Percentiles rank a stretch among this genome's conserved stretches.
phyloP scores from a whole-genome alignment of 2,329 filamentous ascomycete species.

The Chaetomium strumarium region DNA sequence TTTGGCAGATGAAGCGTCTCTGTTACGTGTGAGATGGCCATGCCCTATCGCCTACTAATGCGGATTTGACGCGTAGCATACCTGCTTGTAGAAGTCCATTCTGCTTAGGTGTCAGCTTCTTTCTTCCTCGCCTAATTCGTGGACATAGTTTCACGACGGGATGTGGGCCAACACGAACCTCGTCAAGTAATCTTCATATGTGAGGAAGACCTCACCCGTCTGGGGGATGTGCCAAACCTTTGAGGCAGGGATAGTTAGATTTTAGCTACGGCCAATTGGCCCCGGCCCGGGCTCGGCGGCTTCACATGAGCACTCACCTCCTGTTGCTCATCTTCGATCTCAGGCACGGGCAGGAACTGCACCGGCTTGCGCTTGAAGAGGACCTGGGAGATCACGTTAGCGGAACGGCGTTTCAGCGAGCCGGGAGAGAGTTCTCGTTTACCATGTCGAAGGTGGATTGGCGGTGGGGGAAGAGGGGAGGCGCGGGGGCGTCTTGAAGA shows the following conservation, averaged over 20 bases:
- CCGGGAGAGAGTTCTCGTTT: constrained; percentile 20
- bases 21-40: constrained; percentile 31
- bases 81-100: constrained; percentile 91
- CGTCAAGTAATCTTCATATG: constrained; percentile 81
- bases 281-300: background rate
- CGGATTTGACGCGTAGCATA: constrained; percentile 35
- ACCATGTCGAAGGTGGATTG: constrained; percentile 30
- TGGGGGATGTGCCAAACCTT: constrained; percentile 92
- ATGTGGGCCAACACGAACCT: constrained; percentile 52
- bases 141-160: background rate
- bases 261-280: constrained; percentile 3
- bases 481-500: background rate
- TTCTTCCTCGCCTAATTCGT: background rate
- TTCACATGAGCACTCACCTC: constrained; percentile 56
- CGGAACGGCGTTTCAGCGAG: constrained; percentile 15
- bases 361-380: constrained; percentile 95
- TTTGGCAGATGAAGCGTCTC: constrained; percentile 90
- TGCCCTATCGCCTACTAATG: background rate
- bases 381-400: constrained; percentile 54
- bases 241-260: constrained; percentile 12
- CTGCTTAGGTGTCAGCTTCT: constrained; percentile 43
- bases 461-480: background rate
- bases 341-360: constrained; percentile 65
- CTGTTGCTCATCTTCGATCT: constrained; percentile 70
- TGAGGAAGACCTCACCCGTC: constrained; percentile 83